Percentiles rank a stretch among this genome's conserved stretches.
These are phyloP conservation scores for Senna siamea DNA, from an alignment of 306 rosid genomes.

Conservation along the genomic window DNA sequence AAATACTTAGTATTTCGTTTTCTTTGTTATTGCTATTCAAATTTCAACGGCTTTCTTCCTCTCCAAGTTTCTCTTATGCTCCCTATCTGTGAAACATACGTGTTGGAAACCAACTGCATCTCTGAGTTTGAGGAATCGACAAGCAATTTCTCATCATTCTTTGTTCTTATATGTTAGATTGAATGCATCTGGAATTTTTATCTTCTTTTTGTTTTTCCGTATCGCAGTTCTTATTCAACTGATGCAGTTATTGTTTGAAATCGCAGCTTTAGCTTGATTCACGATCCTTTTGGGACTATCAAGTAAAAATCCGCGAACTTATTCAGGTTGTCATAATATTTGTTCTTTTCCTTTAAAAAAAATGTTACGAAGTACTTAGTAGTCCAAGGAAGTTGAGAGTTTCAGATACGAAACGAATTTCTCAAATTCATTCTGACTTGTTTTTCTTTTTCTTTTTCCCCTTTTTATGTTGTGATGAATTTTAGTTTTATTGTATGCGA, in stretches of 20 bases:
- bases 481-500: too few species aligned
- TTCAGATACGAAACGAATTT: slow-evolving; percentile 10
- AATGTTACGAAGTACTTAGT: too few species aligned
- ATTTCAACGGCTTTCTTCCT: slow-evolving; percentile 12
- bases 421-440: neutral
- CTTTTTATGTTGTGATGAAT: too few species aligned
- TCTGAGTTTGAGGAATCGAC: slow-evolving; percentile 14
- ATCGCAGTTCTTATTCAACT: neutral
- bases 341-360: too few species aligned
- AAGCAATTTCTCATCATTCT: neutral
- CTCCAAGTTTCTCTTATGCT: slow-evolving; percentile 31
- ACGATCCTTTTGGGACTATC: neutral
- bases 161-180: neutral
- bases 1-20: slow-evolving; percentile 33
- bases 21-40: neutral
- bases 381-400: neutral
- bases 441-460: neutral
- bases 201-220: neutral
- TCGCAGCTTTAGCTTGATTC: slow-evolving; percentile 19
- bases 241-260: slow-evolving; percentile 23
- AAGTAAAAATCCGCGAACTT: slow-evolving; percentile 6
- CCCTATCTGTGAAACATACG: neutral
- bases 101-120: neutral
- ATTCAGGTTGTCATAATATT: neutral
- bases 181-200: slow-evolving; percentile 1